phyloP scores from a whole-genome alignment of 2,329 filamentous ascomycete genomes.

The Fusarium multiceps region DNA sequence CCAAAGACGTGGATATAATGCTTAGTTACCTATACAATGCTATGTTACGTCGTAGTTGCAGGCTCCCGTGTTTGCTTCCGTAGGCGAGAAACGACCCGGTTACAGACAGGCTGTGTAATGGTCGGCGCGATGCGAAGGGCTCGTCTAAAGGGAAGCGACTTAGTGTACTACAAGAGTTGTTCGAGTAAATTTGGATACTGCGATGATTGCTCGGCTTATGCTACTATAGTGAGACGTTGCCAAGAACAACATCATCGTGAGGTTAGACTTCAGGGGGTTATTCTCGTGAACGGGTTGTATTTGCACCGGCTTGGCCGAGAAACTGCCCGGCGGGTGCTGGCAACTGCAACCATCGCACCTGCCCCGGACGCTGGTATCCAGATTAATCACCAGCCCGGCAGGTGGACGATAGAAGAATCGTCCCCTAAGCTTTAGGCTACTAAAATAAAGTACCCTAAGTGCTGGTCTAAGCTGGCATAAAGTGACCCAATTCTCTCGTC shows the following conservation, averaged over 20 bases:
- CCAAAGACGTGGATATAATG: slow-evolving; percentile 17
- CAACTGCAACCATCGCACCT: slow-evolving; percentile 8
- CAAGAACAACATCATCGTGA: not conserved
- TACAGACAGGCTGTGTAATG: slow-evolving; percentile 24
- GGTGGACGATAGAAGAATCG: too few relatives aligned
- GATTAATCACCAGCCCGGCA: slow-evolving; percentile 5
- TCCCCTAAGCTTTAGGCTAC: too few relatives aligned
- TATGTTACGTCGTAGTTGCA: slow-evolving; percentile 30
- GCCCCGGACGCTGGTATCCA: not conserved
- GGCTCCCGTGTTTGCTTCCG: slow-evolving; percentile 32
- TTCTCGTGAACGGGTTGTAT: not conserved
- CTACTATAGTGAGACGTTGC: slow-evolving; percentile 25
- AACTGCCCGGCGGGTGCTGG: slow-evolving; percentile 18
- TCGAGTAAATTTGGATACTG: slow-evolving; percentile 5
- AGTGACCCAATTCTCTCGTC: too few relatives aligned
- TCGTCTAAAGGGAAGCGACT: slow-evolving; percentile 27
- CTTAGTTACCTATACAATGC: not conserved
- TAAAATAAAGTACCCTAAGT: too few relatives aligned
- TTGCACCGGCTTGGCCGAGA: slow-evolving; percentile 10
- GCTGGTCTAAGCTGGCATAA: too few relatives aligned
- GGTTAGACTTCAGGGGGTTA: not conserved
- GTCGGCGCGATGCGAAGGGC: slow-evolving; percentile 2
- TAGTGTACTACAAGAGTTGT: slow-evolving; percentile 10
- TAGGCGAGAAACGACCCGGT: slow-evolving; percentile 23
- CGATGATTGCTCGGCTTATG: slow-evolving; percentile 2